These are phyloP conservation scores for Mucor velutinosus DNA, from an alignment of 371 early-diverging fungal genomes.

Conservation along the genomic window DNA sequence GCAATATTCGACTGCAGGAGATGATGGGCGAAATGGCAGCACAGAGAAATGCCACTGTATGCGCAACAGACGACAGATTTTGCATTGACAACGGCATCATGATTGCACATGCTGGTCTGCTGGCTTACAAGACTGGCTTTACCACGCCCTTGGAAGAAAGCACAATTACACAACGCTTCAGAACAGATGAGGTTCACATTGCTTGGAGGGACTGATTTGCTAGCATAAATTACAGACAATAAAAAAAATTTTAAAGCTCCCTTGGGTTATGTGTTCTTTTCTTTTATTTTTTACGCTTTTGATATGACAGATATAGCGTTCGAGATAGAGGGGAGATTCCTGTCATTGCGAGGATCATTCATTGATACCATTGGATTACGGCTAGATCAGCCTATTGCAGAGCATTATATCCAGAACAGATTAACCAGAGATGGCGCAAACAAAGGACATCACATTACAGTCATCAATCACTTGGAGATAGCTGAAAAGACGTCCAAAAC, in stretches of 20 bases:
- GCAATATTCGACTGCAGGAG: slow-evolving; percentile 95
- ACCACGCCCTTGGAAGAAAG: slow-evolving; percentile 82
- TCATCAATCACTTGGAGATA: slow-evolving; percentile 22
- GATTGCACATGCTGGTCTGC: slow-evolving; percentile 98
- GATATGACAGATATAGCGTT: background rate
- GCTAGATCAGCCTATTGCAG: background rate
- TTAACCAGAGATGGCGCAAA: background rate
- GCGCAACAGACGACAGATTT: slow-evolving; percentile 98
- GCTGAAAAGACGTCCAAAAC: background rate
- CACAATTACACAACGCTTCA: slow-evolving; percentile 94
- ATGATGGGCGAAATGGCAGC: slow-evolving; percentile 98
- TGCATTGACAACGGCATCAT: slow-evolving; percentile 99
- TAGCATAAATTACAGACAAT: background rate
- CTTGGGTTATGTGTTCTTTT: background rate
- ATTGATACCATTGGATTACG: slow-evolving; percentile 6
- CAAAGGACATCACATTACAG: slow-evolving; percentile 20
- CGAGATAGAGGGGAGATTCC: slow-evolving; percentile 1
- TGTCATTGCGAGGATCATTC: slow-evolving; percentile 7
- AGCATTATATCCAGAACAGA: background rate
- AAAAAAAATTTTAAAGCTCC: background rate
- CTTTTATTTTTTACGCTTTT: background rate
- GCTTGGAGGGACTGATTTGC: slow-evolving; percentile 74
- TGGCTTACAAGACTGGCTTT: slow-evolving; percentile 76
- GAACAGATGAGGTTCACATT: slow-evolving; percentile 92
- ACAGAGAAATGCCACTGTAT: slow-evolving; percentile 90